A percentile compares a stretch with the other conserved stretches of the same genome.
Conservation (phyloP, 306 rosid genomes). For the Pterocarpus santalinus region DNA sequence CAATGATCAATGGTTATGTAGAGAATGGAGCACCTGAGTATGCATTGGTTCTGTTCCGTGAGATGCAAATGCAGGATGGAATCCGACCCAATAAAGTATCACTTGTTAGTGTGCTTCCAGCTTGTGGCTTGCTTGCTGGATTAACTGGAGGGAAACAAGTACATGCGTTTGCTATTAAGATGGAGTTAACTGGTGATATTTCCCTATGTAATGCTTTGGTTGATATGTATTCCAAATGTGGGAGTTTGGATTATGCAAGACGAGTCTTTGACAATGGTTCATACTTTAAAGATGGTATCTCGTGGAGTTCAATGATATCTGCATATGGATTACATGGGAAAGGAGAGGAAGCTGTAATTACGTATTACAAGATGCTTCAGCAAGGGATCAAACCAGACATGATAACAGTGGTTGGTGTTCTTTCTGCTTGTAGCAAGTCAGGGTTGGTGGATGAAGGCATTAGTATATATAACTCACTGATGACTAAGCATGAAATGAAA, state of each 20-base stretch:
- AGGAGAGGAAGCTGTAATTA: conserved; percentile 71
- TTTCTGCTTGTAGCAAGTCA: conserved; percentile 81
- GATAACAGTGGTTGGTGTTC: conserved; percentile 76
- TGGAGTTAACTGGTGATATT: conserved; percentile 56
- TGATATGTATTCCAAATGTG: conserved; percentile 87
- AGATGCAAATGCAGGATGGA: conserved; percentile 72
- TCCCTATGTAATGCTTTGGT: conserved; percentile 73
- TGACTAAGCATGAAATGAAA: conserved; percentile 54
- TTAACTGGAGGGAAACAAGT: conserved; percentile 73
- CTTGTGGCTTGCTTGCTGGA: conserved; percentile 68
- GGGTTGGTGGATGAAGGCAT: conserved; percentile 83
- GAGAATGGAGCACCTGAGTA: conserved; percentile 65
- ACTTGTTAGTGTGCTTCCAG: conserved; percentile 75
- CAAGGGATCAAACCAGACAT: conserved; percentile 69
- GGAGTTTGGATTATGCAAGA: conserved; percentile 71
- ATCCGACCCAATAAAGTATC: conserved; percentile 73
- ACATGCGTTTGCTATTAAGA: conserved; percentile 68
- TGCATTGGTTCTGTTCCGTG: conserved; percentile 63
- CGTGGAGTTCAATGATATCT: conserved; percentile 82
- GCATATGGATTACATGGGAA: conserved; percentile 86
- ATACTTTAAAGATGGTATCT: conserved; percentile 62
- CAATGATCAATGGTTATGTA: conserved; percentile 73
- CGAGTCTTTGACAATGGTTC: conserved; percentile 63
- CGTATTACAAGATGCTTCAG: conserved; percentile 65
- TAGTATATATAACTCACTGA: conserved; percentile 57